These are phyloP conservation scores for Centaurea solstitialis DNA, from an alignment of 129 eudicot genomes.

Conservation along the genomic window DNA sequence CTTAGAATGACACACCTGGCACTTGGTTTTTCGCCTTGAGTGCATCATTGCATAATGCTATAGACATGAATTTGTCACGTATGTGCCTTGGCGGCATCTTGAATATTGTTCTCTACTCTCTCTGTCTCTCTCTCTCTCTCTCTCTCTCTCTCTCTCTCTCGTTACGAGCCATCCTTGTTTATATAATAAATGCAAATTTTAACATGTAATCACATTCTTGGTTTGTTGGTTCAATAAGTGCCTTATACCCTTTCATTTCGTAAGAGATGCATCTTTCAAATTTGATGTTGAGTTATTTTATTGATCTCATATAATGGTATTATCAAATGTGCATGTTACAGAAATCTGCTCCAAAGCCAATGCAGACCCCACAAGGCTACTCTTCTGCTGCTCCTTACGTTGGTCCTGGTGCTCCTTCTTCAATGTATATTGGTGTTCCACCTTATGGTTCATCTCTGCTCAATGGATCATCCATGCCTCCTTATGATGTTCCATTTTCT, in stretches of 20 bases:
- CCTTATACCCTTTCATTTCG: too few relatives aligned
- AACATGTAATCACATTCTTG: too few relatives aligned
- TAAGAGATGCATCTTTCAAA: too few relatives aligned
- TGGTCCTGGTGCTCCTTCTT: constrained; percentile 73
- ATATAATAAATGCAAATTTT: too few relatives aligned
- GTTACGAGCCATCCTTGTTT: too few relatives aligned
- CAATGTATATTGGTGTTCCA: constrained; percentile 77
- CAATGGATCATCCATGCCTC: constrained; percentile 74
- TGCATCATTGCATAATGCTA: not conserved
- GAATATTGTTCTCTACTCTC: too few relatives aligned
- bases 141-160: too few relatives aligned
- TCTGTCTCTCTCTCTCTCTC: too few relatives aligned
- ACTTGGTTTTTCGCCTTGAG: not conserved
- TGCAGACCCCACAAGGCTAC: constrained; percentile 75
- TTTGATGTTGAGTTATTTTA: not conserved
- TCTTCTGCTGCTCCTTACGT: constrained; percentile 59
- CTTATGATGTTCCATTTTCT: constrained; percentile 76
- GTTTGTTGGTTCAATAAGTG: too few relatives aligned
- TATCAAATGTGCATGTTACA: constrained; percentile 30
- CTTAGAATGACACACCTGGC: not conserved
- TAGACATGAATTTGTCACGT: not conserved
- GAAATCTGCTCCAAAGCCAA: constrained; percentile 76
- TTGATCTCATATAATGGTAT: not conserved
- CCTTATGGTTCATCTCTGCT: constrained; percentile 83
- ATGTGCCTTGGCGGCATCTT: too few relatives aligned